Percentiles rank a stretch among this genome's conserved stretches.
Conservation (phyloP, 1,284 basidiomycete species). For the Taiwanofungus camphoratus region DNA sequence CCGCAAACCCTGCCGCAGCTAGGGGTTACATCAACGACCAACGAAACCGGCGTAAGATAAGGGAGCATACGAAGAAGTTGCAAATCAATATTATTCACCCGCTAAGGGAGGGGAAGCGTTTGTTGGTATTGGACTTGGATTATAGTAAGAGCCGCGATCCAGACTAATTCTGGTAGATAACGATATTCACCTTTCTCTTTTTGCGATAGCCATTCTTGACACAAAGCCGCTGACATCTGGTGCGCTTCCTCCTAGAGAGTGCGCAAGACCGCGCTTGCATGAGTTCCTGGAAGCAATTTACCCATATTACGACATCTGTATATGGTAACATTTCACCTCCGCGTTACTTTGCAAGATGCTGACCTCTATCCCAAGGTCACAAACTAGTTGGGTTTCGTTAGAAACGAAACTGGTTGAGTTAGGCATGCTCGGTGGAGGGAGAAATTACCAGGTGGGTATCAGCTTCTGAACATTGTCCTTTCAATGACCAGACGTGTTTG, state of each 20-base stretch:
- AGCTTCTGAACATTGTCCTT: neutral
- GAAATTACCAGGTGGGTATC: constrained; percentile 60
- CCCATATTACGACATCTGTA: constrained; percentile 79
- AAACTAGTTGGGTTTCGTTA: constrained; percentile 89
- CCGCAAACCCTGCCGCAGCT: constrained; percentile 52
- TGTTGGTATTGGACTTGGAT: constrained; percentile 86
- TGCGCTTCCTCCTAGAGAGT: constrained; percentile 71
- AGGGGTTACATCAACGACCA: constrained; percentile 62
- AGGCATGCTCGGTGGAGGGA: constrained; percentile 69
- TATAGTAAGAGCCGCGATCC: constrained; percentile 53
- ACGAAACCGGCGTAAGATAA: constrained; percentile 73
- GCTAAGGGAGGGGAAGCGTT: constrained; percentile 67
- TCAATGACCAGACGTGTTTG: neutral
- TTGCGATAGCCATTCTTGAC: constrained; percentile 61
- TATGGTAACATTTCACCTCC: constrained; percentile 72
- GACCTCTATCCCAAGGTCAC: constrained; percentile 45
- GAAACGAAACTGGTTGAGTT: constrained; percentile 88
- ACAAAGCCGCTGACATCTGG: constrained; percentile 78
- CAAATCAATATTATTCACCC: constrained; percentile 73
- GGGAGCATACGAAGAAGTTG: constrained; percentile 63
- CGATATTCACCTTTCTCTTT: neutral
- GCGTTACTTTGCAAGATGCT: too few relatives aligned
- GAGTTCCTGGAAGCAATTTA: constrained; percentile 79
- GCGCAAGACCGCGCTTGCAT: constrained; percentile 78
- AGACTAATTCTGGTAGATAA: neutral